phyloP scores from a whole-genome alignment of 345 rosid species.

The Diplotaxis tenuifolia region DNA sequence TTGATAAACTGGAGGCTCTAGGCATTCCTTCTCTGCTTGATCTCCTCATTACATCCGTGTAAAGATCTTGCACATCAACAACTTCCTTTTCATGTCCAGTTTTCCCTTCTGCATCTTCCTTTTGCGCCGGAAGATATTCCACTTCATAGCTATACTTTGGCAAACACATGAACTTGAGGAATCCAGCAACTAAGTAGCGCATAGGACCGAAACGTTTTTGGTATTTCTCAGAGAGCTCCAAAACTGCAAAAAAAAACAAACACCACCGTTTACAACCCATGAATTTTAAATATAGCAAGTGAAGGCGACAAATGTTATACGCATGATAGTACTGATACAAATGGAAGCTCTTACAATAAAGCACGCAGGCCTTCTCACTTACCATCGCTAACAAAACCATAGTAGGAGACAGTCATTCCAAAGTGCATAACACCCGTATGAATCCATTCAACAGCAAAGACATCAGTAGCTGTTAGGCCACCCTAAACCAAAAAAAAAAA shows the following conservation, averaged over 20 bases:
- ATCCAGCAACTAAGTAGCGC: conserved; percentile 96
- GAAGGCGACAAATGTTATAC: conserved; percentile 1
- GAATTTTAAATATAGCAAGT: neutral
- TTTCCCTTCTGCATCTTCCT: conserved; percentile 65
- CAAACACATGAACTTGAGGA: conserved; percentile 89
- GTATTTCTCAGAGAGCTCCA: conserved; percentile 93
- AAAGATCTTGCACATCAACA: conserved; percentile 74
- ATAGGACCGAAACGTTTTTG: conserved; percentile 94
- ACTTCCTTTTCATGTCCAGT: conserved; percentile 47
- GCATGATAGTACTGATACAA: conserved; percentile 17
- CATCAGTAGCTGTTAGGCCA: conserved; percentile 96
- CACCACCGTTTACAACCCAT: conserved; percentile 19
- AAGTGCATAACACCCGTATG: conserved; percentile 79
- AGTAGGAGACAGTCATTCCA: conserved; percentile 94
- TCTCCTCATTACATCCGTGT: conserved; percentile 78
- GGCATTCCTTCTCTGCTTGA: conserved; percentile 82
- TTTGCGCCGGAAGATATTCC: conserved; percentile 85
- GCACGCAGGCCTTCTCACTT: conserved; percentile 32
- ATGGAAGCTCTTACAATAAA: conserved; percentile 2
- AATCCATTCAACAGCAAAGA: conserved; percentile 95
- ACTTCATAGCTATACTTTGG: conserved; percentile 95
- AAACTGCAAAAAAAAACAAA: conserved; percentile 53
- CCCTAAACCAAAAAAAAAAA: conserved; percentile 55
- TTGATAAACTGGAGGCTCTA: conserved; percentile 94
- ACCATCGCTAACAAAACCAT: conserved; percentile 99